Evolutionary conservation across 352 stramenopile species (phyloP).

Genomic region (Blastocystis sp.): DNA sequence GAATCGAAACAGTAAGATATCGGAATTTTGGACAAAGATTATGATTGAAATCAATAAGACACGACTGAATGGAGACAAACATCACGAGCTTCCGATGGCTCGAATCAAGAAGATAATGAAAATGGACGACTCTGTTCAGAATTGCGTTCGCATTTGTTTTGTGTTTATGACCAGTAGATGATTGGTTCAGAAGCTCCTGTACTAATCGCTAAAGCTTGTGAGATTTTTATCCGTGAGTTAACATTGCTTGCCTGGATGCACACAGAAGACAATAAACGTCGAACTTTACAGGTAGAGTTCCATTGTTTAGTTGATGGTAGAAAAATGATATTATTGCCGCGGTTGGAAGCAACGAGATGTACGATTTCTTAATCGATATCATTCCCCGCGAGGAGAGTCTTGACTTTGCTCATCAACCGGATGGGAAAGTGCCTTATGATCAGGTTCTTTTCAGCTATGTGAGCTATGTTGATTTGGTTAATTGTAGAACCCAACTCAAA

Average conservation of each 20-base stretch:
- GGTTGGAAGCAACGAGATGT: conserved; percentile 81
- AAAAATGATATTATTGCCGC: conserved; percentile 79
- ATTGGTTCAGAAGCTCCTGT: conserved; percentile 83
- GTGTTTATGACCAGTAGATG: conserved; percentile 69
- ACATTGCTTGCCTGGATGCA: conserved; percentile 79
- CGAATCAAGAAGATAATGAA: conserved; percentile 92
- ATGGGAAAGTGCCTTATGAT: background rate
- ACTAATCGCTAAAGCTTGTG: conserved; percentile 84
- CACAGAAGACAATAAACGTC: conserved; percentile 83
- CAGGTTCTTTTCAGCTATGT: conserved; percentile 8
- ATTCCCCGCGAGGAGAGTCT: conserved; percentile 68
- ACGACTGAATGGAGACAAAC: conserved; percentile 74
- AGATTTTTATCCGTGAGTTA: conserved; percentile 85
- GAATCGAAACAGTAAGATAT: conserved; percentile 66
- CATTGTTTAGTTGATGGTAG: background rate
- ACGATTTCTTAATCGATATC: conserved; percentile 84
- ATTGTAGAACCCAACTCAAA: background rate
- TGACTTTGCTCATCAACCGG: background rate
- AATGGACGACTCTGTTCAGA: conserved; percentile 80
- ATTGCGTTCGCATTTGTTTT: background rate
- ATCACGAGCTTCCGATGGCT: conserved; percentile 77
- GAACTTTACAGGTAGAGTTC: conserved; percentile 71
- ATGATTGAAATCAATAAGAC: conserved; percentile 76
- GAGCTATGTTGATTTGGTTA: background rate
- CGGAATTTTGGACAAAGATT: conserved; percentile 79